phyloP scores from a whole-genome alignment of 306 rosid species.

The Chamaecrista fasciculata region DNA sequence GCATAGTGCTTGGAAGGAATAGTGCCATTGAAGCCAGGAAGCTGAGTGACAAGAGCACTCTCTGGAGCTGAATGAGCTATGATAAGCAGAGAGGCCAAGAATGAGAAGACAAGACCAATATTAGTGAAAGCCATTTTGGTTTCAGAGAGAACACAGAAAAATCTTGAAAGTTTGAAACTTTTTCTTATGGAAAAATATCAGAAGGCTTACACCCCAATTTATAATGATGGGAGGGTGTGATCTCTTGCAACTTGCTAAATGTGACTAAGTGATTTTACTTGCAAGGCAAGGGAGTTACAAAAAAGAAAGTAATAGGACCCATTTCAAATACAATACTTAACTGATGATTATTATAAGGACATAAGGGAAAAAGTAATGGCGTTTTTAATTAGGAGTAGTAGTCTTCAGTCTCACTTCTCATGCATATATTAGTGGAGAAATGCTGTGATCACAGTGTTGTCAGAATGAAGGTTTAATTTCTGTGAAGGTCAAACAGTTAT shows the following conservation, averaged over 20 bases:
- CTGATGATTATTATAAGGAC: background rate
- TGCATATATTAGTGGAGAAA: background rate
- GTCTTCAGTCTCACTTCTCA: background rate
- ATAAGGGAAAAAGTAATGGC: background rate
- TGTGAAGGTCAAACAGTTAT: background rate
- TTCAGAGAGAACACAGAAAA: too few relatives aligned
- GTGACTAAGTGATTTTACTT: slow-evolving; percentile 27
- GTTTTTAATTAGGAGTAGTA: background rate
- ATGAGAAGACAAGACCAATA: background rate
- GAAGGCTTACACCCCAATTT: background rate
- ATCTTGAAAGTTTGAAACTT: too few relatives aligned
- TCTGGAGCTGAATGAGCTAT: slow-evolving; percentile 24
- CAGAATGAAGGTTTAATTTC: background rate
- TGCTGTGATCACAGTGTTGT: background rate
- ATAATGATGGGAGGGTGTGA: background rate
- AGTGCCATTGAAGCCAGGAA: slow-evolving; percentile 24
- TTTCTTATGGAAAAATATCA: background rate
- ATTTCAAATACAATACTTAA: background rate
- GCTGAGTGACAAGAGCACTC: slow-evolving; percentile 4
- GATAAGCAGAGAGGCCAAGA: background rate
- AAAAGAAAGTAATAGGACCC: background rate
- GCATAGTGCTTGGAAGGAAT: slow-evolving; percentile 23
- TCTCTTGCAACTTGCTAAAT: slow-evolving; percentile 6
- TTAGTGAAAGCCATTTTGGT: background rate
- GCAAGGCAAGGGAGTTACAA: slow-evolving; percentile 30